Evolutionary conservation across 2,329 filamentous ascomycete species (phyloP).

Genomic region (Nemania sp.): DNA sequence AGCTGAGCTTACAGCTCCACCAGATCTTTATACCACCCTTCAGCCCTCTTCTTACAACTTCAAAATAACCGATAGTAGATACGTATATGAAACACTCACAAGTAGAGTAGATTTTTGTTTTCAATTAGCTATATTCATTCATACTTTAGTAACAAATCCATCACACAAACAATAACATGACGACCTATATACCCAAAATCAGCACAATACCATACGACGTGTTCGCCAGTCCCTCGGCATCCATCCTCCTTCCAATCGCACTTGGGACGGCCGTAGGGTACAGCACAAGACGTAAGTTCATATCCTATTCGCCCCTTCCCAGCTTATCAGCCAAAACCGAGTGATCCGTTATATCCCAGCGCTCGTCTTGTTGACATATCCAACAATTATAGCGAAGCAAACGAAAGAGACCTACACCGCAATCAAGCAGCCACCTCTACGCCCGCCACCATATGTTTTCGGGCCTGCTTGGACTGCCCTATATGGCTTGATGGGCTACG

Average conservation of each 20-base stretch:
- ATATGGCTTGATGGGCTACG: conserved; percentile 88
- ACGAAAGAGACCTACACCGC: conserved; percentile 72
- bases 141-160: neutral
- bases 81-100: neutral
- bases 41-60: conserved; percentile 3
- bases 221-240: conserved; percentile 78
- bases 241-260: conserved; percentile 80
- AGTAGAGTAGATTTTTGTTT: neutral
- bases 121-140: neutral
- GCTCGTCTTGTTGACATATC: conserved; percentile 15
- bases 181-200: conserved; percentile 80
- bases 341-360: conserved; percentile 10
- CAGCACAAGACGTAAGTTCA: conserved; percentile 69
- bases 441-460: conserved; percentile 71
- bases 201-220: conserved; percentile 75
- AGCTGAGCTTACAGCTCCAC: conserved; percentile 23
- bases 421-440: conserved; percentile 75
- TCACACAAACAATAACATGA: conserved; percentile 67
- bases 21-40: neutral
- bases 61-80: neutral
- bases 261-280: conserved; percentile 81
- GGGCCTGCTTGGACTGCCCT: conserved; percentile 74
- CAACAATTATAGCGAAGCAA: conserved; percentile 59
- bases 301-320: neutral
- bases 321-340: neutral